Evolutionary conservation across 73 alveolate genomes (phyloP).

Genomic region (Paramecium caudatum): DNA sequence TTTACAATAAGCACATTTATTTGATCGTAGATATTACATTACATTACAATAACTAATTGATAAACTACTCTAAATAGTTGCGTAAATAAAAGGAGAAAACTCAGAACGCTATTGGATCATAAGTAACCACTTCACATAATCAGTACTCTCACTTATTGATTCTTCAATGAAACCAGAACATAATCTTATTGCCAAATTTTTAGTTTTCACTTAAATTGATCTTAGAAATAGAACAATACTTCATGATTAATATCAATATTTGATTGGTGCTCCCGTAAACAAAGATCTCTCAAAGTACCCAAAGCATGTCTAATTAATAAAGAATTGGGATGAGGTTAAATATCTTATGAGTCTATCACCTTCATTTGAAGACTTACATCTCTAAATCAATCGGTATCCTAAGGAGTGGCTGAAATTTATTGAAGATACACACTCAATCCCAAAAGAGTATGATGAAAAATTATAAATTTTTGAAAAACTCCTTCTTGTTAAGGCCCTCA

Average conservation of each 20-base stretch:
- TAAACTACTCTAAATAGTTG: neutral
- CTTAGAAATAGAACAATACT: neutral
- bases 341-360: neutral
- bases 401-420: conserved; percentile 11
- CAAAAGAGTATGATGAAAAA: neutral
- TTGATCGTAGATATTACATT: conserved; percentile 26
- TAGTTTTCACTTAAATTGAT: conserved; percentile 6
- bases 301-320: neutral
- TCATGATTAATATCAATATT: neutral
- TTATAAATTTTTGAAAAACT: neutral
- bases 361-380: neutral
- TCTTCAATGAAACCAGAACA: neutral
- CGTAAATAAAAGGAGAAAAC: neutral
- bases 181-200: neutral
- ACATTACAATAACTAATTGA: neutral
- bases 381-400: neutral
- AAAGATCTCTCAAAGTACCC: neutral
- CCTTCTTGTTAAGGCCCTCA: neutral
- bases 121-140: neutral
- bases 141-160: neutral
- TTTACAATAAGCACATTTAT: neutral
- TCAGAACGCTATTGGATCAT: conserved; percentile 14
- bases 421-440: neutral
- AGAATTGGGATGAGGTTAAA: neutral
- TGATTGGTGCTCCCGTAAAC: neutral